Evolutionary conservation across 1,284 basidiomycete genomes (phyloP).

Genomic region (Naganishia cerealis): DNA sequence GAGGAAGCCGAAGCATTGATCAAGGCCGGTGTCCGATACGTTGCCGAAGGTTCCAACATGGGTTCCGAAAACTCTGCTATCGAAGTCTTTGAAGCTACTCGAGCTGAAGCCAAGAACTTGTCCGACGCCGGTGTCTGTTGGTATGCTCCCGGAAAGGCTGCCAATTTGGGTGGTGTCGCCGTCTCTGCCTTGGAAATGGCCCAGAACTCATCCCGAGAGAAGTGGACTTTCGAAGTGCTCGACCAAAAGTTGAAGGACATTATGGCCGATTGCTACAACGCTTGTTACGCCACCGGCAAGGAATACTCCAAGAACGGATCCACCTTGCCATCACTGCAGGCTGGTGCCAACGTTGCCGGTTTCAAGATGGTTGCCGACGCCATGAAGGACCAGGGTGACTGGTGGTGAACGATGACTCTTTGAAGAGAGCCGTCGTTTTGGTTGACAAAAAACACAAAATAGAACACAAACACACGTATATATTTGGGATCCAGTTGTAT

Average conservation of each 20-base stretch:
- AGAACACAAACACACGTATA: conserved; percentile 25
- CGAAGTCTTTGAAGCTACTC: conserved; percentile 68
- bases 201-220: conserved; percentile 70
- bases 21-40: conserved; percentile 68
- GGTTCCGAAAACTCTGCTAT: conserved; percentile 71
- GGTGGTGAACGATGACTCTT: conserved; percentile 59
- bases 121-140: conserved; percentile 56
- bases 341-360: conserved; percentile 74
- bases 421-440: not conserved
- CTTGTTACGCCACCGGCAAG: conserved; percentile 63
- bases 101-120: conserved; percentile 58
- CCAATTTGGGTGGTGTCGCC: conserved; percentile 71
- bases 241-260: conserved; percentile 72
- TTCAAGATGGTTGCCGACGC: conserved; percentile 57
- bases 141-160: conserved; percentile 72
- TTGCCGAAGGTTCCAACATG: conserved; percentile 64
- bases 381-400: conserved; percentile 70
- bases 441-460: conserved; percentile 6
- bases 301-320: conserved; percentile 63
- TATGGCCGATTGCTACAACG: conserved; percentile 69
- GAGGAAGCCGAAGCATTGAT: conserved; percentile 71
- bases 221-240: conserved; percentile 63
- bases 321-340: conserved; percentile 64
- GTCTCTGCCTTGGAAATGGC: conserved; percentile 68
- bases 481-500: conserved; percentile 27